These are phyloP conservation scores for Papilionanthe hybrid DNA, from an alignment of 116 monocot species.

Conservation along the genomic window DNA sequence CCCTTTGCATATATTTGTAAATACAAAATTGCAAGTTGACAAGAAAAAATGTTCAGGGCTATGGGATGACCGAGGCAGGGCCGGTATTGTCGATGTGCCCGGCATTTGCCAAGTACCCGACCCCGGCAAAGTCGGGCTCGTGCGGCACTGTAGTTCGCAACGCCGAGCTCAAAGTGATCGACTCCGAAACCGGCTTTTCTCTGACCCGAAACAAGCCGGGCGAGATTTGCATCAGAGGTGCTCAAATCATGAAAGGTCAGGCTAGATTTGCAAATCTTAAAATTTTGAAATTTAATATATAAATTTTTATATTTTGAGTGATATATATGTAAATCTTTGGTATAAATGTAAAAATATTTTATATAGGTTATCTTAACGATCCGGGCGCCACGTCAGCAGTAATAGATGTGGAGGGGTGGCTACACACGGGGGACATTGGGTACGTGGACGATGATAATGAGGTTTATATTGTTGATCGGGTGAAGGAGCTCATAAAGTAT, in stretches of 20 bases:
- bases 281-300: no score
- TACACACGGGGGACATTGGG: constrained; percentile 85
- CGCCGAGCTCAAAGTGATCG: constrained; percentile 74
- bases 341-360: no score
- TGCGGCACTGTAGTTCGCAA: constrained; percentile 83
- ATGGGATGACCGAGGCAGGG: constrained; percentile 93
- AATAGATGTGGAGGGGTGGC: constrained; percentile 76
- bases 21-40: no score
- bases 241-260: constrained; percentile 93
- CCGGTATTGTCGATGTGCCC: constrained; percentile 88
- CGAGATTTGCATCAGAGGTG: constrained; percentile 89
- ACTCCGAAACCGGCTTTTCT: constrained; percentile 67
- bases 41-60: constrained; percentile 39
- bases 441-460: constrained; percentile 82
- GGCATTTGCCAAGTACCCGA: constrained; percentile 57
- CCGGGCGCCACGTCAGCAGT: constrained; percentile 54
- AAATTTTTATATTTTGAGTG: no score
- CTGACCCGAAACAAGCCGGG: constrained; percentile 61
- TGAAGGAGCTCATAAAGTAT: constrained; percentile 91
- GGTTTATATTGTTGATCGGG: constrained; percentile 79
- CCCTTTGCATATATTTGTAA: no score
- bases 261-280: no score
- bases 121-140: constrained; percentile 55
- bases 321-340: no score
- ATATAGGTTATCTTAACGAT: constrained; percentile 57